phyloP scores from a whole-genome alignment of 768 basidiomycete genomes.

The Phylloporus scabripes region DNA sequence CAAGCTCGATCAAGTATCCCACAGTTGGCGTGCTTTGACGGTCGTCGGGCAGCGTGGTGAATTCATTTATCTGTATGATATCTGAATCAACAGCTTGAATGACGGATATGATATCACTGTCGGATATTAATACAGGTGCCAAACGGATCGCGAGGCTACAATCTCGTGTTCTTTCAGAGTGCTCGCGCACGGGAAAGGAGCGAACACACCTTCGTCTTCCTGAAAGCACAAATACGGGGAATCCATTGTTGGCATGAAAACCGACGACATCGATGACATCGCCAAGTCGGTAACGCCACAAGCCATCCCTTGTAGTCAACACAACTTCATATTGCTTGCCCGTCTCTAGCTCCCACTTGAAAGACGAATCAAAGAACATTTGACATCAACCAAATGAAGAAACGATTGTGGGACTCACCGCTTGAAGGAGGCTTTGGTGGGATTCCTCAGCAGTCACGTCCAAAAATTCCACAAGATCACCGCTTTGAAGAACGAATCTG shows the following conservation, averaged over 20 bases:
- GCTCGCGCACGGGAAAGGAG: too few relatives aligned
- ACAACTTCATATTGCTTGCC: not conserved
- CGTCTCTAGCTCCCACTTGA: not conserved
- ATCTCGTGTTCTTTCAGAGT: not conserved
- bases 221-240: not conserved
- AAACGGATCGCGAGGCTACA: not conserved
- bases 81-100: not conserved
- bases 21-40: not conserved
- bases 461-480: constrained; percentile 5
- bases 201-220: not conserved
- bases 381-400: too few relatives aligned
- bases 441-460: not conserved
- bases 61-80: not conserved
- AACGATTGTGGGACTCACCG: too few relatives aligned
- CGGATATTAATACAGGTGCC: not conserved
- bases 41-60: not conserved
- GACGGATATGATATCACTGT: not conserved
- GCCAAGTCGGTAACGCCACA: not conserved
- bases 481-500: not conserved
- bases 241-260: not conserved
- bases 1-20: not conserved
- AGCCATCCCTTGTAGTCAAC: not conserved
- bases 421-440: constrained; percentile 1
- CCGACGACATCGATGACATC: not conserved
- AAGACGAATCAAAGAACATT: too few relatives aligned